A percentile compares a stretch with the other conserved stretches of the same genome.
Evolutionary conservation across 345 rosid species (phyloP).

Genomic region (Populus alba): DNA sequence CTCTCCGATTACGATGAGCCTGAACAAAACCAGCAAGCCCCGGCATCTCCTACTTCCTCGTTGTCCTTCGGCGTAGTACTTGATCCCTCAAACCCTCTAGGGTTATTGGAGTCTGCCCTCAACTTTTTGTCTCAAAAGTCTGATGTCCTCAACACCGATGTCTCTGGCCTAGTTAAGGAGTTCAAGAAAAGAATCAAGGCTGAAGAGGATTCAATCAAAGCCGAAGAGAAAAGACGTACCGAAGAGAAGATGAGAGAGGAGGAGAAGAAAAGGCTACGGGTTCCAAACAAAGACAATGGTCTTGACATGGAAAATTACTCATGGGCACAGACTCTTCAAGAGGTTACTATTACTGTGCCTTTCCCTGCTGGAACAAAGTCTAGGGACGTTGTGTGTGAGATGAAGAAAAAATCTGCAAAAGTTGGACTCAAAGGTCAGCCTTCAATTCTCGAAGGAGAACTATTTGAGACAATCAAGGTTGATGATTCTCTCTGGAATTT

Average conservation of each 20-base stretch:
- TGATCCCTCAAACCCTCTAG: slow-evolving; percentile 5
- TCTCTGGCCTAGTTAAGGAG: neutral
- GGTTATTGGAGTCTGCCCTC: slow-evolving; percentile 6
- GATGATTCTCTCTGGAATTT: slow-evolving; percentile 20
- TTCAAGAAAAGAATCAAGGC: neutral
- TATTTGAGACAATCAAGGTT: slow-evolving; percentile 16
- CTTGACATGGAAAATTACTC: slow-evolving; percentile 34
- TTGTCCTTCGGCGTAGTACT: neutral
- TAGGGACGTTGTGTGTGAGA: slow-evolving; percentile 18
- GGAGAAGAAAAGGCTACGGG: neutral
- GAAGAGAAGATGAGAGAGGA: slow-evolving; percentile 1
- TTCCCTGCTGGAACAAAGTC: slow-evolving; percentile 30
- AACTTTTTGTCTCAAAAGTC: neutral
- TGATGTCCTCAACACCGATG: neutral
- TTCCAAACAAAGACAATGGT: slow-evolving; percentile 32
- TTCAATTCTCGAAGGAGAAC: slow-evolving; percentile 26
- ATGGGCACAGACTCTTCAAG: slow-evolving; percentile 32
- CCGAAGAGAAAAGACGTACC: neutral
- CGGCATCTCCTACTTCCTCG: neutral
- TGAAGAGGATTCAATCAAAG: neutral
- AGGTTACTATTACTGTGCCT: slow-evolving; percentile 20
- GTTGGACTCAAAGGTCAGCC: slow-evolving; percentile 24
- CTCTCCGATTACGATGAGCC: slow-evolving; percentile 18
- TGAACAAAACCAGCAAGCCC: slow-evolving; percentile 9
- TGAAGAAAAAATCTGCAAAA: slow-evolving; percentile 23